Percentiles rank a stretch among this genome's conserved stretches.
phyloP scores from a whole-genome alignment of 768 basidiomycete species.

The Boletus reticulatus region DNA sequence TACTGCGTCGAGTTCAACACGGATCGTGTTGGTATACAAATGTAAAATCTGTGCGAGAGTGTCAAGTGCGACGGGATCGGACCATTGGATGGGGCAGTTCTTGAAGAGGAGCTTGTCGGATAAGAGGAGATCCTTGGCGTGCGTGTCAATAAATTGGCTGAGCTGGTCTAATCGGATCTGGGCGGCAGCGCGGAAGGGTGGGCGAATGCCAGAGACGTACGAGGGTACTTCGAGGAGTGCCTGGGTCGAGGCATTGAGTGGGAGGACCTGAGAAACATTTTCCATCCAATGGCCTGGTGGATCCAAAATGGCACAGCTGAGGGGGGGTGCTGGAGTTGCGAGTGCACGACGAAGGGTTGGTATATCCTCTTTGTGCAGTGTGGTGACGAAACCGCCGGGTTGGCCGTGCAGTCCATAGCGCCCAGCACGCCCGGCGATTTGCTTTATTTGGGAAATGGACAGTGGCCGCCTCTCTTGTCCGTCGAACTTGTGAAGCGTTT shows the following conservation, averaged over 20 bases:
- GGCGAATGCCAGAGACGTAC: constrained; percentile 46
- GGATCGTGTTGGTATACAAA: constrained; percentile 35
- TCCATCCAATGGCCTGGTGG: constrained; percentile 25
- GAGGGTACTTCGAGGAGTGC: constrained; percentile 49
- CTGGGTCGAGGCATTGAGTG: constrained; percentile 36
- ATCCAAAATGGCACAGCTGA: constrained; percentile 52
- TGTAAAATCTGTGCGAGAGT: constrained; percentile 17
- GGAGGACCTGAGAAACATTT: constrained; percentile 40
- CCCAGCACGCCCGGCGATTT: constrained; percentile 93
- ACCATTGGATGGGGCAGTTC: constrained; percentile 27
- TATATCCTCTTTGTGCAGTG: constrained; percentile 63
- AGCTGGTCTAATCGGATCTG: constrained; percentile 25
- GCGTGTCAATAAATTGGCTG: constrained; percentile 44
- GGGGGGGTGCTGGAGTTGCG: constrained; percentile 43
- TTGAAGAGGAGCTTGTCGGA: constrained; percentile 45
- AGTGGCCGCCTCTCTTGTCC: constrained; percentile 46
- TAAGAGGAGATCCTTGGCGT: constrained; percentile 38
- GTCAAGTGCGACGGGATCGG: constrained; percentile 22
- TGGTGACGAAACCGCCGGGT: constrained; percentile 69
- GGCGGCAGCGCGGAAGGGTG: constrained; percentile 40
- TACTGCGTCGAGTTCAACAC: constrained; percentile 21
- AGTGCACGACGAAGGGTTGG: constrained; percentile 58
- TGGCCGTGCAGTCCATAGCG: constrained; percentile 70
- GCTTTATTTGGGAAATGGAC: constrained; percentile 79
- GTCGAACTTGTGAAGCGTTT: constrained; percentile 63